Conservation (phyloP, 306 rosid species). For the Castanea sativa region DNA sequence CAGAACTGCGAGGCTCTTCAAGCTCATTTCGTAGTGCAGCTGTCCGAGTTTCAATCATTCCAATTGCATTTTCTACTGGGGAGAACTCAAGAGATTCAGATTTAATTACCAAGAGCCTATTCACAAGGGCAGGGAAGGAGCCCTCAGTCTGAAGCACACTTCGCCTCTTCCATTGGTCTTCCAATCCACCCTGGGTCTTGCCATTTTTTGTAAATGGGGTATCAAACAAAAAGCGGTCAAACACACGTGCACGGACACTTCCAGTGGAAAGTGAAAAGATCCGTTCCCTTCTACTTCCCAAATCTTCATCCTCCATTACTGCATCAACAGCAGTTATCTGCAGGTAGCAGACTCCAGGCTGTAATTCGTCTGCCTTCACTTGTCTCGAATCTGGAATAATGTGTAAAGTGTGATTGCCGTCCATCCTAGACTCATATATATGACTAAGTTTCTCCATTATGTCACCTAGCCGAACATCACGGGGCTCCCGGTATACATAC, state of each 20-base stretch:
- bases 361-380: conserved; percentile 95
- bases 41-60: conserved; percentile 98
- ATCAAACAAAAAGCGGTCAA: conserved; percentile 95
- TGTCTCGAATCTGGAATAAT: conserved; percentile 96
- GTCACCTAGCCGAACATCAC: conserved; percentile 95
- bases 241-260: conserved; percentile 89
- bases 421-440: conserved; percentile 88
- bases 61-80: conserved; percentile 96
- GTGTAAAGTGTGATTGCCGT: conserved; percentile 79
- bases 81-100: conserved; percentile 97
- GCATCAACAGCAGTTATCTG: conserved; percentile 98
- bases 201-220: conserved; percentile 97
- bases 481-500: conserved; percentile 91
- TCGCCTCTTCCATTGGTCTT: conserved; percentile 99
- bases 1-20: conserved; percentile 98
- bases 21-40: conserved; percentile 97
- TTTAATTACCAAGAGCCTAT: conserved; percentile 79
- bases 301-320: conserved; percentile 96
- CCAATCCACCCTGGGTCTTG: conserved; percentile 94
- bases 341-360: conserved; percentile 92
- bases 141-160: conserved; percentile 94
- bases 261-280: conserved; percentile 93
- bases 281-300: conserved; percentile 95
- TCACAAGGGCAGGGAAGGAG: conserved; percentile 96
- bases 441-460: conserved; percentile 99